Conservation (phyloP, 352 stramenopile species). For the Globisporangium mamillatum region DNA sequence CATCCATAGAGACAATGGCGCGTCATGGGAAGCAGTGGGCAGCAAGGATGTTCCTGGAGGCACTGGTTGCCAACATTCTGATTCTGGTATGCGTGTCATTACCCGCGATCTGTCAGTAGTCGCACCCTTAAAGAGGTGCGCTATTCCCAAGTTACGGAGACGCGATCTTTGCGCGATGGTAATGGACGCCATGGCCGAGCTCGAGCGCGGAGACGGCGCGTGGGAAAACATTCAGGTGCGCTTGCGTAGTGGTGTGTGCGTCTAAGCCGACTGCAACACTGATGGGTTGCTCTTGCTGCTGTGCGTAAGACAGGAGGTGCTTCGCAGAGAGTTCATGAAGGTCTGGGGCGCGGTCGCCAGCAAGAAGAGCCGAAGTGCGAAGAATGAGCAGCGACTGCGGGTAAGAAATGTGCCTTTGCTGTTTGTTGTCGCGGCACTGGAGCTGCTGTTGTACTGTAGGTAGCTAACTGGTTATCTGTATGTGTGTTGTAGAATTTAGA, state of each 20-base stretch:
- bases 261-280: not conserved
- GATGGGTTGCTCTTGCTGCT: not conserved
- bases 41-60: not conserved
- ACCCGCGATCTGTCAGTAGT: not conserved
- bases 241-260: not conserved
- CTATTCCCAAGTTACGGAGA: not conserved
- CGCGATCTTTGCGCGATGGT: not conserved
- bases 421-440: not conserved
- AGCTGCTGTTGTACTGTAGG: not conserved
- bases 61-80: not conserved
- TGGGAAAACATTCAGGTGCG: conserved; percentile 72
- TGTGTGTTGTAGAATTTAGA: conserved; percentile 17
- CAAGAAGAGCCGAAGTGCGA: conserved; percentile 23
- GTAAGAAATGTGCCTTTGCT: not conserved
- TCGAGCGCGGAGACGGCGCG: conserved; percentile 44
- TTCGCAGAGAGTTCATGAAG: conserved; percentile 39
- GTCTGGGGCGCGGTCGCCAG: conserved; percentile 28
- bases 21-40: not conserved
- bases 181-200: conserved; percentile 24
- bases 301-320: conserved; percentile 32
- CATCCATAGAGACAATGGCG: not conserved
- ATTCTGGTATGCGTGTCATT: not conserved
- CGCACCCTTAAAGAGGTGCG: conserved; percentile 1
- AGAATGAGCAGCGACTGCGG: conserved; percentile 16
- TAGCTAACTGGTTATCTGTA: not conserved